A percentile compares a stretch with the other conserved stretches of the same genome.
Conservation (phyloP, 768 basidiomycete species). For the Steccherinum ochraceum region DNA sequence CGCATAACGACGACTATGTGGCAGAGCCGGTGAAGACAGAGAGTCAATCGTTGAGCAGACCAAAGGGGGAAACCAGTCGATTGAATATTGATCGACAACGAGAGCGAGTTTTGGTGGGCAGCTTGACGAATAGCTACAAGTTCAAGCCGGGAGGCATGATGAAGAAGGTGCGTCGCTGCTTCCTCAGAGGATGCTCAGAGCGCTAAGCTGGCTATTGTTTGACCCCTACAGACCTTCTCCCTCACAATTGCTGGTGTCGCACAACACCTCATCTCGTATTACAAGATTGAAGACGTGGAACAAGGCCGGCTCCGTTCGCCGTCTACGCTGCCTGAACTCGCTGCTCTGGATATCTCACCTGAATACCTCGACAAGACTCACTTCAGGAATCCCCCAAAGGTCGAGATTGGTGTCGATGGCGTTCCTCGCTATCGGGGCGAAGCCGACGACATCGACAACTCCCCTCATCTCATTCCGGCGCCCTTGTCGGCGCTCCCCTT, state of each 20-base stretch:
- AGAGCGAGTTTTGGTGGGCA: slow-evolving; percentile 82
- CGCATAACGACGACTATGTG: slow-evolving; percentile 24
- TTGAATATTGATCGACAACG: slow-evolving; percentile 59
- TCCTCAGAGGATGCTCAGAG: background rate
- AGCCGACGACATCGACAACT: slow-evolving; percentile 53
- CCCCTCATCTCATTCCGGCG: slow-evolving; percentile 22
- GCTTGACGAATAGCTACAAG: slow-evolving; percentile 88
- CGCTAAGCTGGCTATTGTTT: no score
- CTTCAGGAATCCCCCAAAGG: slow-evolving; percentile 86
- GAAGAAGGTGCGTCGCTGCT: slow-evolving; percentile 72
- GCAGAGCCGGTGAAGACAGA: slow-evolving; percentile 19
- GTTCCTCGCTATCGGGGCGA: slow-evolving; percentile 77
- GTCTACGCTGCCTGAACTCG: slow-evolving; percentile 82
- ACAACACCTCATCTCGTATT: slow-evolving; percentile 94
- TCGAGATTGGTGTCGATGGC: slow-evolving; percentile 82
- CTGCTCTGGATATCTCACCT: slow-evolving; percentile 77
- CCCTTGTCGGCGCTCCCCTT: slow-evolving; percentile 18
- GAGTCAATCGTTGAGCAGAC: slow-evolving; percentile 50
- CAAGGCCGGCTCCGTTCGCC: slow-evolving; percentile 84
- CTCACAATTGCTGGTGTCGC: slow-evolving; percentile 77
- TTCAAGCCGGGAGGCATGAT: slow-evolving; percentile 92
- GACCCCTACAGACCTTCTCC: slow-evolving; percentile 73
- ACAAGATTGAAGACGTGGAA: slow-evolving; percentile 86
- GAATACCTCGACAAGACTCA: slow-evolving; percentile 88
- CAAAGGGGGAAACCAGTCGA: slow-evolving; percentile 45